A percentile compares a stretch with the other conserved stretches of the same genome.
Evolutionary conservation across 208 protist species (phyloP).

Genomic region (Acanthamoeba culbertsoni): DNA sequence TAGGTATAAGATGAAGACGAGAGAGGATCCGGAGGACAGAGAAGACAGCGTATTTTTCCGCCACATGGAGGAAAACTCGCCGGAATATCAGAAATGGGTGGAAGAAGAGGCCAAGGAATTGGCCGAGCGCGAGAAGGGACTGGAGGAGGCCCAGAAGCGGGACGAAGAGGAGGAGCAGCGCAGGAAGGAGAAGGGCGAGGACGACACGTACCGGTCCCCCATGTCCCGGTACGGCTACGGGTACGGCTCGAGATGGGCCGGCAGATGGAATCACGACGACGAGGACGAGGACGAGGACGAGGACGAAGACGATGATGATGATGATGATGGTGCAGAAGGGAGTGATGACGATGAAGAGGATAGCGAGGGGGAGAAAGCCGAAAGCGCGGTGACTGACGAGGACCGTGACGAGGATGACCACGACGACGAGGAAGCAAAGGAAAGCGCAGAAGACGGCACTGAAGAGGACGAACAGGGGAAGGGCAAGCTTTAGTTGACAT

Average conservation of each 20-base stretch:
- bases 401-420: too few species aligned
- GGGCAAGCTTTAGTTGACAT: too few species aligned
- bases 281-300: neutral
- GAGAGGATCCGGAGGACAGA: constrained; percentile 28
- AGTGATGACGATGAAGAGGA: neutral
- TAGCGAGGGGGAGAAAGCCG: neutral
- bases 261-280: neutral
- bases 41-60: constrained; percentile 56
- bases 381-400: too few species aligned
- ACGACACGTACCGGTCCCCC: neutral
- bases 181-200: neutral
- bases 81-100: constrained; percentile 31
- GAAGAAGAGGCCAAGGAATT: neutral
- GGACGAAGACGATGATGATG: neutral
- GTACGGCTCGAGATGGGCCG: neutral
- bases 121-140: neutral
- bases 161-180: neutral
- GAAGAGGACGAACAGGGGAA: too few species aligned
- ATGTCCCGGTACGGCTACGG: neutral
- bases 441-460: too few species aligned
- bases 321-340: neutral
- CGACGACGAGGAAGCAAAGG: too few species aligned
- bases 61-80: constrained; percentile 22
- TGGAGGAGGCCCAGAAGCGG: neutral
- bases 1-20: constrained; percentile 25